These are phyloP conservation scores for Penicillium bovifimosum DNA, from an alignment of 495 filamentous ascomycete genomes.

Conservation along the genomic window DNA sequence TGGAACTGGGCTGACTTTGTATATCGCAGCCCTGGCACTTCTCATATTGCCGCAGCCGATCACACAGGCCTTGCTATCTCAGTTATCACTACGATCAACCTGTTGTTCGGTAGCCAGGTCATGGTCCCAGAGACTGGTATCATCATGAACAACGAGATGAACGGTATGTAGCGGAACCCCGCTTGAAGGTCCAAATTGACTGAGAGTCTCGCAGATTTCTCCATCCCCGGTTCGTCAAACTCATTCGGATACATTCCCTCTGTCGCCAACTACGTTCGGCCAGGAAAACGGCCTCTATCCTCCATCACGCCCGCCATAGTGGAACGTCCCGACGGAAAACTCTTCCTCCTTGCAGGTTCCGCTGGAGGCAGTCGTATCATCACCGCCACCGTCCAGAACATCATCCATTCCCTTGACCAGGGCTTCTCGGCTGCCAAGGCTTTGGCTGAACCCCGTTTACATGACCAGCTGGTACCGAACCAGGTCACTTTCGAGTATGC, in stretches of 20 bases:
- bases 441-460: slow-evolving; percentile 61
- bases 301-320: slow-evolving; percentile 76
- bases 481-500: slow-evolving; percentile 62
- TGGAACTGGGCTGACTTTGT: background rate
- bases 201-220: slow-evolving; percentile 48
- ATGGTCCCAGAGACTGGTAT: slow-evolving; percentile 79
- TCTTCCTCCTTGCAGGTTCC: slow-evolving; percentile 68
- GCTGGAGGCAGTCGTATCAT: slow-evolving; percentile 89
- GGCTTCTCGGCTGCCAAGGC: slow-evolving; percentile 53
- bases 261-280: slow-evolving; percentile 72
- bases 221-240: slow-evolving; percentile 68
- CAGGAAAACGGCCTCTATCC: slow-evolving; percentile 75
- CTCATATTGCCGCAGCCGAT: slow-evolving; percentile 69
- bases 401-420: slow-evolving; percentile 67
- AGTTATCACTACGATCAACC: slow-evolving; percentile 77
- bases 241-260: slow-evolving; percentile 79
- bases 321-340: slow-evolving; percentile 55
- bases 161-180: slow-evolving; percentile 46
- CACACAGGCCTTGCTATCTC: slow-evolving; percentile 62
- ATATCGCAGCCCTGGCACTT: slow-evolving; percentile 56
- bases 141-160: slow-evolving; percentile 94
- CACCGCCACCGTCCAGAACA: slow-evolving; percentile 71
- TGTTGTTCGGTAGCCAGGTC: slow-evolving; percentile 71
- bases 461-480: slow-evolving; percentile 79
- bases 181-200: background rate